Evolutionary conservation across 176 grass and related monocot genomes (phyloP).

Genomic region (Musa schizocarpa): DNA sequence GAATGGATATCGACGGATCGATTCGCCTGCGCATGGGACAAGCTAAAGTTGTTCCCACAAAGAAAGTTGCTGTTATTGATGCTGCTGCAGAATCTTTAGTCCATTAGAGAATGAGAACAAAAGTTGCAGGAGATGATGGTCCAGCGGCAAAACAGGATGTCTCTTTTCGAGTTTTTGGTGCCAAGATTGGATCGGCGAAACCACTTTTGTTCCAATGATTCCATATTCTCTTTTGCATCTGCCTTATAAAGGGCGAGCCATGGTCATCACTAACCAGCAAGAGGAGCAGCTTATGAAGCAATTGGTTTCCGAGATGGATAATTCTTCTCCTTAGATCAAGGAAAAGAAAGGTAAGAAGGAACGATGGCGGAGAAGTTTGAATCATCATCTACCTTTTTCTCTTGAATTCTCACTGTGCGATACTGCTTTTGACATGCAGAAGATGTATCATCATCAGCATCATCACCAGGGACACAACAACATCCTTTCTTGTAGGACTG

Average conservation of each 20-base stretch:
- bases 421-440: not conserved
- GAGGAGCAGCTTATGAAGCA: not conserved
- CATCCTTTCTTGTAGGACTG: slow-evolving; percentile 44
- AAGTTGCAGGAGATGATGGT: slow-evolving; percentile 33
- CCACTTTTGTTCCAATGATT: slow-evolving; percentile 45
- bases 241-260: slow-evolving; percentile 3
- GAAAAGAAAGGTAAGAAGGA: not conserved
- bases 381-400: too few relatives aligned
- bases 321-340: too few relatives aligned
- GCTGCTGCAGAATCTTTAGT: too few relatives aligned
- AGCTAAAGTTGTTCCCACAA: slow-evolving; percentile 30
- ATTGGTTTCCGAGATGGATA: too few relatives aligned
- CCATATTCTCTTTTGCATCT: slow-evolving; percentile 18
- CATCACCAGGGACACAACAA: slow-evolving; percentile 36
- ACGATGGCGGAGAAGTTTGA: not conserved
- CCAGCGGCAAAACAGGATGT: slow-evolving; percentile 64
- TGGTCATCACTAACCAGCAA: not conserved
- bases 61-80: slow-evolving; percentile 15
- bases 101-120: slow-evolving; percentile 21
- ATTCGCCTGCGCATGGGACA: slow-evolving; percentile 41
- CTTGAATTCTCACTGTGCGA: too few relatives aligned
- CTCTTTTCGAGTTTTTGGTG: slow-evolving; percentile 62
- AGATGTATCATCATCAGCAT: slow-evolving; percentile 67
- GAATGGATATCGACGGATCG: slow-evolving; percentile 29
- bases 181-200: slow-evolving; percentile 43